phyloP scores from a whole-genome alignment of 2,329 filamentous ascomycete genomes.

The Cladosporium austrohemisphaericum region DNA sequence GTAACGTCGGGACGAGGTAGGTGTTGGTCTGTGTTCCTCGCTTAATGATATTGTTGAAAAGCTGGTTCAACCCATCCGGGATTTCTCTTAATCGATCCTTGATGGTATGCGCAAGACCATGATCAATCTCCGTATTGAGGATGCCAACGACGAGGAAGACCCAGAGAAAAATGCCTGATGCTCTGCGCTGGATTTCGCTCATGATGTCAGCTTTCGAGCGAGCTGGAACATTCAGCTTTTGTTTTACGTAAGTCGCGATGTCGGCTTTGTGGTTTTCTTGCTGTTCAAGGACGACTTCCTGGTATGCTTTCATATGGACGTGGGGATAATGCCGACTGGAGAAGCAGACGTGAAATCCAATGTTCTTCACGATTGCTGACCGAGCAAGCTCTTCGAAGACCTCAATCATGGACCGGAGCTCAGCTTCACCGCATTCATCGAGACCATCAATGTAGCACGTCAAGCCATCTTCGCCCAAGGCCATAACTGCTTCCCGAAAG shows the following conservation, averaged over 20 bases:
- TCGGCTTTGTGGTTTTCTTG: background rate
- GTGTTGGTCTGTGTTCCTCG: background rate
- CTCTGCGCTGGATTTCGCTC: slow-evolving; percentile 1
- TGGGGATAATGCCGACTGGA: slow-evolving; percentile 42
- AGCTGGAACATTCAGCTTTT: background rate
- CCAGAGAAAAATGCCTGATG: slow-evolving; percentile 17
- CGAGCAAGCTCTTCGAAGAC: slow-evolving; percentile 36
- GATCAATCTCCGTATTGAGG: slow-evolving; percentile 12
- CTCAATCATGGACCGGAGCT: slow-evolving; percentile 37
- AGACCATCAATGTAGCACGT: slow-evolving; percentile 44
- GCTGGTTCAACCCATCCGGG: slow-evolving; percentile 4
- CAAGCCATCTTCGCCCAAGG: slow-evolving; percentile 28
- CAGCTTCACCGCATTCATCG: slow-evolving; percentile 42
- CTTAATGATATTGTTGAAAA: slow-evolving; percentile 12
- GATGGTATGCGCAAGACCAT: slow-evolving; percentile 1
- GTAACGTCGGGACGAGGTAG: slow-evolving; percentile 40
- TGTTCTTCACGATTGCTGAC: background rate
- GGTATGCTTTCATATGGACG: background rate
- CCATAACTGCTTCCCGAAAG: background rate
- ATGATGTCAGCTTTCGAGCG: background rate
- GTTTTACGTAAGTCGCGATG: background rate
- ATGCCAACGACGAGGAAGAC: slow-evolving; percentile 13
- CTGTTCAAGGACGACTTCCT: background rate
- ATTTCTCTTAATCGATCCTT: background rate
- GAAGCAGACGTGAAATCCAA: slow-evolving; percentile 34